Percentiles rank a stretch among this genome's conserved stretches.
These are phyloP conservation scores for Plasmodium knowlesi DNA, from an alignment of 169 alveolate species.

Conservation along the genomic window DNA sequence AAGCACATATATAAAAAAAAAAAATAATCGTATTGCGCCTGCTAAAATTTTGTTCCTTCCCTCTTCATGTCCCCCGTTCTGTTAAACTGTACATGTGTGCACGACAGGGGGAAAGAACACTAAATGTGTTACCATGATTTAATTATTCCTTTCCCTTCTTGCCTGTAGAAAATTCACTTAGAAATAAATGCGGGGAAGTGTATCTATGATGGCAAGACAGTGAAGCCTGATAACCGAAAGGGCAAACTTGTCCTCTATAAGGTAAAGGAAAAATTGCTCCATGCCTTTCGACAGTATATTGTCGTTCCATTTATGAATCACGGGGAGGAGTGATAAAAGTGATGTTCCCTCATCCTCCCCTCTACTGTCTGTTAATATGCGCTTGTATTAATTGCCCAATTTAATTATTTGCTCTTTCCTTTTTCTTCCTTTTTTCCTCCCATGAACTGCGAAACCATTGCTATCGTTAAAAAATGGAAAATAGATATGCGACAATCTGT, in stretches of 20 bases:
- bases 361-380: background rate
- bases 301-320: background rate
- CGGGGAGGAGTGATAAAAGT: background rate
- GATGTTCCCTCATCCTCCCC: background rate
- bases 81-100: background rate
- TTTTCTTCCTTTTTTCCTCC: background rate
- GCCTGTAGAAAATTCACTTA: conserved; percentile 51
- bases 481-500: conserved; percentile 70
- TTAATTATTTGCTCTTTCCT: background rate
- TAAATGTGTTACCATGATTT: background rate
- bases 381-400: background rate
- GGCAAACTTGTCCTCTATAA: conserved; percentile 72
- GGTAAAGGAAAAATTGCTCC: conserved; percentile 8
- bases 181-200: conserved; percentile 75
- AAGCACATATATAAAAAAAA: background rate
- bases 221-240: conserved; percentile 68
- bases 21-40: background rate
- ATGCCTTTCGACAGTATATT: background rate
- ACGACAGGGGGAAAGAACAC: background rate
- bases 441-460: background rate
- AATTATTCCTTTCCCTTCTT: background rate
- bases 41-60: background rate
- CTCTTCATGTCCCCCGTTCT: background rate
- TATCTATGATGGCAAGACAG: conserved; percentile 66
- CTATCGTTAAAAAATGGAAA: background rate